Evolutionary conservation across 305 asterid genomes (phyloP).

Genomic region (Rubia peregrina): DNA sequence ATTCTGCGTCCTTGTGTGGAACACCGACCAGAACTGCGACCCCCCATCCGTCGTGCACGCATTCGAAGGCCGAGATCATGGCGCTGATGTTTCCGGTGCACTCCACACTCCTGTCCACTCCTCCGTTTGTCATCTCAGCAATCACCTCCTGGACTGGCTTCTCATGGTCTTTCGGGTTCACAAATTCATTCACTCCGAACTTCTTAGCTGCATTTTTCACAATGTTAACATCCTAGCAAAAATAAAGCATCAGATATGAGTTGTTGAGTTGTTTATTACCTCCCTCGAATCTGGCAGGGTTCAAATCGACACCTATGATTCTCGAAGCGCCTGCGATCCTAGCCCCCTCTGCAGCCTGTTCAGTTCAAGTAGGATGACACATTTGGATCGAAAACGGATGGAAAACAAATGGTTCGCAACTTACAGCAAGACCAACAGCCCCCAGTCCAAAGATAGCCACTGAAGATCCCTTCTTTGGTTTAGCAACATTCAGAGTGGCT

Average conservation of each 20-base stretch:
- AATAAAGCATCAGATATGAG: no score
- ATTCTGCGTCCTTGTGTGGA: not conserved
- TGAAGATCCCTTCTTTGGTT: slow-evolving; percentile 63
- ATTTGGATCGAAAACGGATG: not conserved
- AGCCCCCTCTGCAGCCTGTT: slow-evolving; percentile 16
- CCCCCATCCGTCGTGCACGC: slow-evolving; percentile 3
- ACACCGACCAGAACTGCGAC: not conserved
- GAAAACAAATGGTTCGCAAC: slow-evolving; percentile 13
- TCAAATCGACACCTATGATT: slow-evolving; percentile 9
- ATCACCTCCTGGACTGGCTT: slow-evolving; percentile 44
- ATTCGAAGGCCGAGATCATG: not conserved
- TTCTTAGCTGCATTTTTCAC: slow-evolving; percentile 49
- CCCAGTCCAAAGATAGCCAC: slow-evolving; percentile 76
- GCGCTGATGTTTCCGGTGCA: not conserved
- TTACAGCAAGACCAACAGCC: slow-evolving; percentile 86
- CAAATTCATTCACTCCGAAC: slow-evolving; percentile 73
- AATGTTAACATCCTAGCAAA: not conserved
- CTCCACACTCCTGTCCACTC: slow-evolving; percentile 3
- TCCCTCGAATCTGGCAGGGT: not conserved
- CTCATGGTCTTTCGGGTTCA: slow-evolving; percentile 65
- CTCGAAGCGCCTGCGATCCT: slow-evolving; percentile 13
- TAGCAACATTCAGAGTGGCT: slow-evolving; percentile 77
- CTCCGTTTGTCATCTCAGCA: not conserved
- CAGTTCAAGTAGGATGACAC: not conserved
- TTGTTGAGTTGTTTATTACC: no score